Conservation (phyloP, 345 rosid species). For the Dovyalis caffra region DNA sequence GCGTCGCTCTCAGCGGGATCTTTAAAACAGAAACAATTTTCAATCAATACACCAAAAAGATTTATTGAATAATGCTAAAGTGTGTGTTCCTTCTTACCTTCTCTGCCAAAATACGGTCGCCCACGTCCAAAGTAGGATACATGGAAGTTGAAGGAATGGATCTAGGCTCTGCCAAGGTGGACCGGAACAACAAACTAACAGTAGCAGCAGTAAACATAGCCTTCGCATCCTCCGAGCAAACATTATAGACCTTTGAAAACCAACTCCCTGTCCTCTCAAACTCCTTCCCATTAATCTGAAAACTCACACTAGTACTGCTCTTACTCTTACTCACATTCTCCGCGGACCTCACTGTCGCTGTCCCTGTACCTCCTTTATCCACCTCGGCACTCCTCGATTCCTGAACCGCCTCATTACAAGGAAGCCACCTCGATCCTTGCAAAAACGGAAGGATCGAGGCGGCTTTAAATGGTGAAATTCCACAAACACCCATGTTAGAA, state of each 20-base stretch:
- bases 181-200: slow-evolving; percentile 70
- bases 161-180: slow-evolving; percentile 78
- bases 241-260: slow-evolving; percentile 53
- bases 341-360: neutral
- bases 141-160: slow-evolving; percentile 82
- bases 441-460: slow-evolving; percentile 63
- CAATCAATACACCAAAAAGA: no score
- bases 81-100: slow-evolving; percentile 47
- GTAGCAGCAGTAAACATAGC: slow-evolving; percentile 80
- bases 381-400: slow-evolving; percentile 37
- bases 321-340: neutral
- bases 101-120: slow-evolving; percentile 85
- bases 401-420: slow-evolving; percentile 46
- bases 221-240: slow-evolving; percentile 80
- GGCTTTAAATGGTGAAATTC: slow-evolving; percentile 58
- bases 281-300: slow-evolving; percentile 36
- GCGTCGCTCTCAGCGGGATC: no score
- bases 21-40: no score
- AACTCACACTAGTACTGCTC: slow-evolving; percentile 6
- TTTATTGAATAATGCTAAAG: neutral
- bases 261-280: slow-evolving; percentile 42
- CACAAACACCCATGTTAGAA: slow-evolving; percentile 27
- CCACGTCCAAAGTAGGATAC: slow-evolving; percentile 83
- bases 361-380: slow-evolving; percentile 45
- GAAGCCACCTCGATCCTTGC: slow-evolving; percentile 78